A percentile compares a stretch with the other conserved stretches of the same genome.
Evolutionary conservation across 2,329 filamentous ascomycete genomes (phyloP).

Genomic region (Botryosphaeria dothidea): DNA sequence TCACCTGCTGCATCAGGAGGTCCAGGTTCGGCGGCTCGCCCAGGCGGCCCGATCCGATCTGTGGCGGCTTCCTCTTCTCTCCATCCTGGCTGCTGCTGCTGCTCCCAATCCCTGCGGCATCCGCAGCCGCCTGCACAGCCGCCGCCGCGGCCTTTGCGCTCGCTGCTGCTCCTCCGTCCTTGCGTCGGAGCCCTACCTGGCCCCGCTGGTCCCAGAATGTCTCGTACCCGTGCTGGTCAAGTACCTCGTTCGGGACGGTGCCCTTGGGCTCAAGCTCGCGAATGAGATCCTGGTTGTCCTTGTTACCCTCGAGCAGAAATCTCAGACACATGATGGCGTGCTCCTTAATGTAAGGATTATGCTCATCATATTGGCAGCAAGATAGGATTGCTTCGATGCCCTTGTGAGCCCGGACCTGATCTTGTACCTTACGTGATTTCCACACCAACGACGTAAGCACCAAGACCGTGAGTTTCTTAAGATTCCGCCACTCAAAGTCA

Average conservation of each 20-base stretch:
- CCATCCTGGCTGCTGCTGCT: conserved; percentile 15
- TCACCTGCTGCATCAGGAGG: conserved; percentile 47
- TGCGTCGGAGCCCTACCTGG: conserved; percentile 48
- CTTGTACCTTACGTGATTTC: conserved; percentile 81
- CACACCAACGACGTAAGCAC: conserved; percentile 88
- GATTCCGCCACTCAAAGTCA: conserved; percentile 73
- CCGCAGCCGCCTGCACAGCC: conserved; percentile 28
- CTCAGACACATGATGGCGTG: conserved; percentile 59
- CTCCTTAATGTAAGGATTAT: conserved; percentile 93
- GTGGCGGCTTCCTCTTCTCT: conserved; percentile 24
- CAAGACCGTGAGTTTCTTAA: conserved; percentile 90
- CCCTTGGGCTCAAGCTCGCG: conserved; percentile 55
- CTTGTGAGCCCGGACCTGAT: conserved; percentile 80
- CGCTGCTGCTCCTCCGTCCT: conserved; percentile 30
- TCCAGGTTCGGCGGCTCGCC: conserved; percentile 46
- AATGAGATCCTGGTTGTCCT: conserved; percentile 71
- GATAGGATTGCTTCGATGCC: conserved; percentile 86
- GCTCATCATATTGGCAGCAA: conserved; percentile 87
- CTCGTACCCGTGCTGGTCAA: conserved; percentile 52
- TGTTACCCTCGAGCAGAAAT: conserved; percentile 68
- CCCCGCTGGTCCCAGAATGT: conserved; percentile 52
- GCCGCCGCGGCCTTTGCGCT: conserved; percentile 24
- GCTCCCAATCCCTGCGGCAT: conserved; percentile 24
- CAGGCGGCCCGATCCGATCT: conserved; percentile 30
- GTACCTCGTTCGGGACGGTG: conserved; percentile 48